These are phyloP conservation scores for Somion occarium DNA, from an alignment of 1,284 basidiomycete species.

Conservation along the genomic window DNA sequence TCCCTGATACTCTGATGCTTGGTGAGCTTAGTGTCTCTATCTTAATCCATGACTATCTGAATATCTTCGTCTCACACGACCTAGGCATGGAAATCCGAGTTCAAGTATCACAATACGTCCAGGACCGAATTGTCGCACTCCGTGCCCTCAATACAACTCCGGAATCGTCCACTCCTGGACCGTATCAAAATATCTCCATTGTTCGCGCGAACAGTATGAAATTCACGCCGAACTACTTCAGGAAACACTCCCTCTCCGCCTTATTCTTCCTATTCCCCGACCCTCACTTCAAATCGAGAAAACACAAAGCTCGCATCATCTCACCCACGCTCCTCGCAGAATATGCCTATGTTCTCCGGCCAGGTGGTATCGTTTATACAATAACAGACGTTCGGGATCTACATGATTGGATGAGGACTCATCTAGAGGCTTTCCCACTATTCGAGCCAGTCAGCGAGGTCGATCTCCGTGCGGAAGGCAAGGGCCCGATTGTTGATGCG, in stretches of 20 bases:
- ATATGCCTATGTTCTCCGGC: conserved; percentile 91
- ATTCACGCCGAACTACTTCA: conserved; percentile 96
- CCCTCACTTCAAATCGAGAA: conserved; percentile 97
- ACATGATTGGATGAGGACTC: conserved; percentile 93
- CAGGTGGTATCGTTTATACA: conserved; percentile 94
- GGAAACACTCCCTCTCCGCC: conserved; percentile 85
- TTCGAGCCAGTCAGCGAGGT: conserved; percentile 81
- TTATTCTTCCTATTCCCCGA: conserved; percentile 99
- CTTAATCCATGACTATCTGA: background rate
- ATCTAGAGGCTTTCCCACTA: conserved; percentile 82
- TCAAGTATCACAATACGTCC: conserved; percentile 95
- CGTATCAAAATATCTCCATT: conserved; percentile 91
- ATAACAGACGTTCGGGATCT: conserved; percentile 97
- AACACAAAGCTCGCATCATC: conserved; percentile 98
- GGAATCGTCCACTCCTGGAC: conserved; percentile 30
- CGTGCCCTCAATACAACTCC: conserved; percentile 37
- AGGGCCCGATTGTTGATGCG: conserved; percentile 73
- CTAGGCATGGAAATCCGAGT: conserved; percentile 96
- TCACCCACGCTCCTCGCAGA: conserved; percentile 90
- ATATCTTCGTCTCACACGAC: background rate
- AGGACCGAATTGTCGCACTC: conserved; percentile 89
- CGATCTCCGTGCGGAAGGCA: conserved; percentile 66
- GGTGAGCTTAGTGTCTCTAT: conserved; percentile 53
- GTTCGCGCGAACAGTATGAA: conserved; percentile 99
- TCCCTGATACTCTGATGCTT: conserved; percentile 91